Conservation (phyloP, 2,329 filamentous ascomycete species). For the Fusarium sp. region DNA sequence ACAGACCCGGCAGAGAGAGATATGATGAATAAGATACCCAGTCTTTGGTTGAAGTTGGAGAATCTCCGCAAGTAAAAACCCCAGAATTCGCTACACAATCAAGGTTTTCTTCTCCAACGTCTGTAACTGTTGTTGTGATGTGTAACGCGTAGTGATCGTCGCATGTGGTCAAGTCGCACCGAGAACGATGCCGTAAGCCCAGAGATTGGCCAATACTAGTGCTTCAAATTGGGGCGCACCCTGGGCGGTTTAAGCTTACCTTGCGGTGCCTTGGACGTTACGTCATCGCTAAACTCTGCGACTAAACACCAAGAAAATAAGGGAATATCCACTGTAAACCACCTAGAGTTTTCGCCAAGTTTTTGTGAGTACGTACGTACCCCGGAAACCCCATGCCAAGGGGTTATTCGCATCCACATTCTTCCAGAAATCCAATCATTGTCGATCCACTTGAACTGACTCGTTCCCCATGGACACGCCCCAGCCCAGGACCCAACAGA, state of each 20-base stretch:
- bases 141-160: constrained; percentile 28
- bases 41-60: not conserved
- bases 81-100: constrained; percentile 32
- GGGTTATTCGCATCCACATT: constrained; percentile 13
- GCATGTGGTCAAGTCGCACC: constrained; percentile 33
- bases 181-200: constrained; percentile 42
- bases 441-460: constrained; percentile 13
- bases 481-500: not conserved
- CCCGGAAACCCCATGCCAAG: constrained; percentile 33
- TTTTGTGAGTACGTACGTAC: constrained; percentile 24
- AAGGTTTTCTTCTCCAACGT: constrained; percentile 20
- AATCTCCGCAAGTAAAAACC: constrained; percentile 18
- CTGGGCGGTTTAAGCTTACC: constrained; percentile 44
- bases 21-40: no score
- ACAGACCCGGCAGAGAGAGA: no score
- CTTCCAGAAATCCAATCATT: constrained; percentile 35
- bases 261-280: constrained; percentile 42
- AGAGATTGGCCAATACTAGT: not conserved
- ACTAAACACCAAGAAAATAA: constrained; percentile 24
- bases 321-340: not conserved
- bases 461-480: constrained; percentile 19
- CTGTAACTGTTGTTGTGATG: not conserved
- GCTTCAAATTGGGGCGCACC: constrained; percentile 16
- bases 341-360: constrained; percentile 8
- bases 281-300: constrained; percentile 35